Percentiles rank a stretch among this genome's conserved stretches.
These are phyloP conservation scores for Domatiomyces globalis DNA, from an alignment of 2,329 filamentous ascomycete species.

Conservation along the genomic window DNA sequence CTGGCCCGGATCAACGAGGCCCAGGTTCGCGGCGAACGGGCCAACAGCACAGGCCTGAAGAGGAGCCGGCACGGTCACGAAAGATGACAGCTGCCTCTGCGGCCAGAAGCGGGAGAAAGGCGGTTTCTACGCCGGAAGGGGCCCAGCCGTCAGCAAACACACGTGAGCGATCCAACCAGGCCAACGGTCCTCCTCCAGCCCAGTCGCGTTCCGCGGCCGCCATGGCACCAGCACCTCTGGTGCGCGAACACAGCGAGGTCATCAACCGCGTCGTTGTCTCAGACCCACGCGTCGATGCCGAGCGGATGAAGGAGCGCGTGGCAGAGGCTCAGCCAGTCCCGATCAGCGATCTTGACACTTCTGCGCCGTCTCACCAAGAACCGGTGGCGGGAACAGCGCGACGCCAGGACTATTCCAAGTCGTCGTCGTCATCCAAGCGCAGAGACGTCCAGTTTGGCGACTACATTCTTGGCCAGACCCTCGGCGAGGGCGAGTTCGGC, in stretches of 20 bases:
- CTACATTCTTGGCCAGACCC: constrained; percentile 87
- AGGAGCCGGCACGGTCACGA: constrained; percentile 26
- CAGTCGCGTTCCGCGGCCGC: constrained; percentile 26
- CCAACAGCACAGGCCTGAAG: constrained; percentile 30
- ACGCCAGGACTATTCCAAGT: constrained; percentile 45
- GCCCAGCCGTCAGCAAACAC: constrained; percentile 29
- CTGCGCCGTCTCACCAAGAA: constrained; percentile 35
- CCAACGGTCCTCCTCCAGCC: constrained; percentile 22
- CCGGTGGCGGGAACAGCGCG: constrained; percentile 25
- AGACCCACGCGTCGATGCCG: constrained; percentile 59
- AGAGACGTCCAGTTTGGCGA: constrained; percentile 88
- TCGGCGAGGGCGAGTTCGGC: constrained; percentile 95
- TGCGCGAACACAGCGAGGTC: constrained; percentile 64
- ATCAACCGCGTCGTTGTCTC: constrained; percentile 64
- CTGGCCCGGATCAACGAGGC: constrained; percentile 24
- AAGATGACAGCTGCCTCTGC: constrained; percentile 23
- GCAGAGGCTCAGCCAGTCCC: constrained; percentile 40
- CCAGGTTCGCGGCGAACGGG: constrained; percentile 28
- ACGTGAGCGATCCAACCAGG: constrained; percentile 25
- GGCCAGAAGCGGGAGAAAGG: constrained; percentile 34
- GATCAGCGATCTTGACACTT: constrained; percentile 36
- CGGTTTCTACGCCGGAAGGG: constrained; percentile 33
- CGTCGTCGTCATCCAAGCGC: constrained; percentile 27
- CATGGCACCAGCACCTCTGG: constrained; percentile 45
- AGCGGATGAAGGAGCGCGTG: constrained; percentile 56